Conservation (phyloP, 169 alveolate genomes). For the Plasmodium coatneyi region DNA sequence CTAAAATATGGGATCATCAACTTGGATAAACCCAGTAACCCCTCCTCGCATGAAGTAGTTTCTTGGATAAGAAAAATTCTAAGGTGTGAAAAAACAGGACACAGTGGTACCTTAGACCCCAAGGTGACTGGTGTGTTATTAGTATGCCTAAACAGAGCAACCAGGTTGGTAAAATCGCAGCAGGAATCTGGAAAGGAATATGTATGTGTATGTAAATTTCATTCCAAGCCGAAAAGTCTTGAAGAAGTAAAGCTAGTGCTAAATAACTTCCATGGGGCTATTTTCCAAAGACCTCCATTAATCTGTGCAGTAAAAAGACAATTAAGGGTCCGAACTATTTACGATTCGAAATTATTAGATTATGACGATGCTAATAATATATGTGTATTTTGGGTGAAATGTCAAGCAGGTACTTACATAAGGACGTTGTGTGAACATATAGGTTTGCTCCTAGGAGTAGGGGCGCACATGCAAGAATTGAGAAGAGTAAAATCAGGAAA, state of each 20-base stretch:
- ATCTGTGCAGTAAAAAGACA: constrained; percentile 99
- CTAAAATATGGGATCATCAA: constrained; percentile 97
- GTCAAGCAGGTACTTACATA: constrained; percentile 99
- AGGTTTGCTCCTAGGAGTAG: constrained; percentile 98
- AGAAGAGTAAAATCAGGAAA: constrained; percentile 98
- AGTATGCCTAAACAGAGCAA: constrained; percentile 99
- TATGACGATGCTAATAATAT: constrained; percentile 95
- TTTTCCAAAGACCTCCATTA: constrained; percentile 99
- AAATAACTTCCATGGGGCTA: constrained; percentile 97
- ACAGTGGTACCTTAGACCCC: constrained; percentile 99
- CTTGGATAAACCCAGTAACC: constrained; percentile 99
- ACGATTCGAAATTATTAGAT: constrained; percentile 97
- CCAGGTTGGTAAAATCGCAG: constrained; percentile 99
- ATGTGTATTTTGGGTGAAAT: constrained; percentile 98
- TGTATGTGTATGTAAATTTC: constrained; percentile 97
- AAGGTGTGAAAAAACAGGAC: constrained; percentile 99
- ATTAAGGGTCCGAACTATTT: constrained; percentile 98
- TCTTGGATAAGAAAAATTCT: constrained; percentile 99
- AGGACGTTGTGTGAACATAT: constrained; percentile 99
- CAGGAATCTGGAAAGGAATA: constrained; percentile 99
- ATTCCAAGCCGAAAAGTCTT: constrained; percentile 85
- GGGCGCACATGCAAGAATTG: constrained; percentile 99
- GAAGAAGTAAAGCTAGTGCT: constrained; percentile 89
- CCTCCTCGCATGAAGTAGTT: constrained; percentile 99
- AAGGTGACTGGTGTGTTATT: constrained; percentile 99